phyloP scores from a whole-genome alignment of 2,329 filamentous ascomycete species.

The Fusarium falciforme region DNA sequence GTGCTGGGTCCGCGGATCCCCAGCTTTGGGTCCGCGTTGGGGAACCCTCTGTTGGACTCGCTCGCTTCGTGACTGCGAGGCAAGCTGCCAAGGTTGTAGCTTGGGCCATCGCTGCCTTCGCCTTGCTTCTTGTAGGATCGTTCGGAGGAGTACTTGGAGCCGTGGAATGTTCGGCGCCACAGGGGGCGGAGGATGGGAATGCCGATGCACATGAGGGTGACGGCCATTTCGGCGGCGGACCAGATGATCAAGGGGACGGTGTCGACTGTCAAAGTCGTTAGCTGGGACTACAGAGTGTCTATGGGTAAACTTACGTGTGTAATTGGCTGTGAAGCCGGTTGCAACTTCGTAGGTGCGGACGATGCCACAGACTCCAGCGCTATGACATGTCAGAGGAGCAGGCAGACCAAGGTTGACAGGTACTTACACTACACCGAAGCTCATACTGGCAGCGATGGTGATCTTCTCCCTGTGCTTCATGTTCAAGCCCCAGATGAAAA shows the following conservation, averaged over 20 bases:
- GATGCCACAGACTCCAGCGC: conserved; percentile 30
- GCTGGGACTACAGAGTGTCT: background rate
- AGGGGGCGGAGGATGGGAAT: conserved; percentile 53
- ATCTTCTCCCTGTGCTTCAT: conserved; percentile 58
- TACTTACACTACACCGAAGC: conserved; percentile 53
- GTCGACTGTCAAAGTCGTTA: conserved; percentile 42
- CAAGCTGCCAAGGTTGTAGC: conserved; percentile 25
- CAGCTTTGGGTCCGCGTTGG: conserved; percentile 11
- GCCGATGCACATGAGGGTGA: conserved; percentile 53
- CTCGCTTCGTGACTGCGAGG: background rate
- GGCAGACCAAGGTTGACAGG: no score
- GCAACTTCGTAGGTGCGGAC: conserved; percentile 25
- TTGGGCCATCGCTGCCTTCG: conserved; percentile 17
- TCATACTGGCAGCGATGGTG: conserved; percentile 54
- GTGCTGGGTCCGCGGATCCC: conserved; percentile 26
- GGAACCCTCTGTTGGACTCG: conserved; percentile 12
- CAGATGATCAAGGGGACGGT: conserved; percentile 51
- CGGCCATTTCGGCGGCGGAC: conserved; percentile 52
- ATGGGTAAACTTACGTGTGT: conserved; percentile 7
- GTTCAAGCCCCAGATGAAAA: conserved; percentile 55
- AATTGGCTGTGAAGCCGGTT: conserved; percentile 27
- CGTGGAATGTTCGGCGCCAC: conserved; percentile 41
- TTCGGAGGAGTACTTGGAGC: conserved; percentile 18
- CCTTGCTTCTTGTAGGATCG: conserved; percentile 30
- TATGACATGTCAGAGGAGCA: background rate